Evolutionary conservation across 352 stramenopile genomes (phyloP), one percentile per base, ranked within the genome.

Genomic region (Phytophthora capsici): DNA sequence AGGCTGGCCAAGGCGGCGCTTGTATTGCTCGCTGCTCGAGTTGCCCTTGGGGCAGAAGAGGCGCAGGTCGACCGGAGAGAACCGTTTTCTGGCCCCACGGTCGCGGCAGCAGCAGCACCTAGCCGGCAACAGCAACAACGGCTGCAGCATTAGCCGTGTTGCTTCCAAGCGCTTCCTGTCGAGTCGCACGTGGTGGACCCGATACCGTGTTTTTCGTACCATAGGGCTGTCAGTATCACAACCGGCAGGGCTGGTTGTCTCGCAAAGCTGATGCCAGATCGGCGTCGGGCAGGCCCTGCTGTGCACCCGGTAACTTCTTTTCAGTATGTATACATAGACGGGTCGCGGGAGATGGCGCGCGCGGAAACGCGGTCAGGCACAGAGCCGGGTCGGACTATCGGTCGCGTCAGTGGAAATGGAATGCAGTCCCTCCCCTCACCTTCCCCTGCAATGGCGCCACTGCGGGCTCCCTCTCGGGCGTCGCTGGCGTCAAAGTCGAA

Each of bases 391-490:
- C 47, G 37, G 54, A 61, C 28, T 46, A 54, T 62, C 46, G 62
- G 61, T 63, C 61, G 61, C 61, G 53, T 60, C 54, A 64, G 62
- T 70, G 53, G 50, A 56, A 66, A 60, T 60, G 28, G 58, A 69
- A 60, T 55, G 53, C 53, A 63, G 54, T 69, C 58, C 65, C 65
- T 69, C 52, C 58, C 38, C 45, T 60, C 49, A 68, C 65, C 65
- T 74, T 72, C 58, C 62, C 67, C 66, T 71, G 67, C 62, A 66
- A 68, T 76, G 63, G 63, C 68, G 68, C 68, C 68, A 76, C 63
- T 69, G 51, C 55, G 34, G 46, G 44, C 55, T 73, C 68, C 68
- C 57, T 65, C 50, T 57, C 26, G 28, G 47, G 37, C 47, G 47
- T 12, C 40, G 41, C 51, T 60, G 38, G 57, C 58, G 52, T 65